A percentile compares a stretch with the other conserved stretches of the same genome.
phyloP scores from a whole-genome alignment of 352 stramenopile species.

The Elongisporangium senticosum region DNA sequence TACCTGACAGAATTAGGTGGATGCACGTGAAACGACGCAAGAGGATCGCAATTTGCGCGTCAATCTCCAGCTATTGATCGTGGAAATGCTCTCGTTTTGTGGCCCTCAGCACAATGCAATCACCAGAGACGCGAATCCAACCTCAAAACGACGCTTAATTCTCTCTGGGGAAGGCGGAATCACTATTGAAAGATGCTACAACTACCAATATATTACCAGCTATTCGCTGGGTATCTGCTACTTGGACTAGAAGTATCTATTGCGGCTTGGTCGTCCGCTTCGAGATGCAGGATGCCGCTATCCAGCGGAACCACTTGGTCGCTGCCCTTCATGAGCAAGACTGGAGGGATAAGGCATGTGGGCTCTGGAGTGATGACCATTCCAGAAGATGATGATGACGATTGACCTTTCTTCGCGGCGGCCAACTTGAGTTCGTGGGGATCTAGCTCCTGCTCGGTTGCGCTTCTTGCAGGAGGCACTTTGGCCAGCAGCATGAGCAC shows the following conservation, averaged over 20 bases:
- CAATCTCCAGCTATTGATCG: not conserved
- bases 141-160: not conserved
- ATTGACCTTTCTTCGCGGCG: not conserved
- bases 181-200: not conserved
- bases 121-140: not conserved
- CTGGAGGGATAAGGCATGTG: not conserved
- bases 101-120: not conserved
- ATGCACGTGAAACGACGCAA: not conserved
- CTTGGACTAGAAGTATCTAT: not conserved
- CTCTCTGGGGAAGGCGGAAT: not conserved
- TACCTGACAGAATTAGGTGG: slow-evolving; percentile 13
- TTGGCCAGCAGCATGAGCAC: slow-evolving; percentile 32
- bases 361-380: not conserved
- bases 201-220: not conserved
- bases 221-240: not conserved
- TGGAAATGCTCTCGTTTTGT: not conserved
- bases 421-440: not conserved
- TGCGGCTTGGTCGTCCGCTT: not conserved
- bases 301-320: not conserved
- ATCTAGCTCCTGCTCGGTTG: not conserved
- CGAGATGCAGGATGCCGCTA: not conserved
- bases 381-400: not conserved
- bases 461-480: slow-evolving; percentile 4
- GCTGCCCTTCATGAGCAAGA: not conserved
- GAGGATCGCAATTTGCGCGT: no score